Base-by-base conservation (phyloP, 495 filamentous ascomycete species). In the Xylona heveae region DNA sequence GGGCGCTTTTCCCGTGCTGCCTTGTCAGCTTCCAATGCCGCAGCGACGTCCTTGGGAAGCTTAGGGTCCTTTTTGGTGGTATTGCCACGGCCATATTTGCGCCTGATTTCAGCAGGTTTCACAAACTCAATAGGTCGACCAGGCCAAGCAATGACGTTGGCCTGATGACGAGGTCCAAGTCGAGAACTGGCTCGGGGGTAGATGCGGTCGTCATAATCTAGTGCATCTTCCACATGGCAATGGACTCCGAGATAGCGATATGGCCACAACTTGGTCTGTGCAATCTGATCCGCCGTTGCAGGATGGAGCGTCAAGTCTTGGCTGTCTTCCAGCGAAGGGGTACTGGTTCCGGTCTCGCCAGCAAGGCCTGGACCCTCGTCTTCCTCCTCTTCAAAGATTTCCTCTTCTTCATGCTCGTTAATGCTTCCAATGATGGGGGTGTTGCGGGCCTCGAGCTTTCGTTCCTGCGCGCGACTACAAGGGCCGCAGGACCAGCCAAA, bases 401-500 rank as follows among this genome's bases (percentile, higher is more conserved):
- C 69, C 35, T 94, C 84, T 32, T 93, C 85, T 10, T 79, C 78
- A 3, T 60, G 71, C 36, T 88, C 80, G 12, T 50, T 45, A 32
- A 41, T 42, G 53, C 69, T 55, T 38, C 57, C 45, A 45, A 62
- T 49, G 40, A 64, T 66, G 6, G 83, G 79, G 2, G 84, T 91
- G 48, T 91, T 76, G 24, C 84, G 72, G 28, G 80, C 81, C 50
- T 99, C 84, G 9, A 94, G 59, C 51, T 79, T 90, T 33, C 77
- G 71, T 53, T 95, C 90, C 41, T 92, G 84, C 16, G 78, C 82
- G 41, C 83, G 75, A 48, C 80, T 92, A 53, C 88, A 99, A 34
- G 88, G 75, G 16, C 78, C 88, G 52, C 88, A 99, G 10, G 88
- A 78, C 88, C 88, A 99, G 6, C 81, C 88, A 57, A 99, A 99